phyloP scores from a whole-genome alignment of 257 asterid species.

The Forsythia suspensa region DNA sequence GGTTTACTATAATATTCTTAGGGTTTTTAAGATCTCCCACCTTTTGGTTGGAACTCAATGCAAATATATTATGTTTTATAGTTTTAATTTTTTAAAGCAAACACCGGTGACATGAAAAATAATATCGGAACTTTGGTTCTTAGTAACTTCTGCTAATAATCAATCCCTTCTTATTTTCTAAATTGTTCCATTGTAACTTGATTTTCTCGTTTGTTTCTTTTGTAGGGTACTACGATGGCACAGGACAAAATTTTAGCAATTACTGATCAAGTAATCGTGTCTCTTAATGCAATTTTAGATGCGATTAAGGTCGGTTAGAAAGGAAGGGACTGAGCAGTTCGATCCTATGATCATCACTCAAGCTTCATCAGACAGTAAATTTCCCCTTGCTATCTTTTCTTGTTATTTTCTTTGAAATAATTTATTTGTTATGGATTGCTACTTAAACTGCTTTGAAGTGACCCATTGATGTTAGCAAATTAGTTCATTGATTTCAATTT shows the following conservation, averaged over 20 bases:
- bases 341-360: constrained; percentile 73
- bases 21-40: background rate
- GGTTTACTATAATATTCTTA: background rate
- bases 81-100: background rate
- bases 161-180: background rate
- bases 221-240: constrained; percentile 45
- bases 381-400: constrained; percentile 1
- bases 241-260: constrained; percentile 57
- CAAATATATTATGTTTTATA: background rate
- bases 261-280: constrained; percentile 53
- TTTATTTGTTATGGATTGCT: background rate
- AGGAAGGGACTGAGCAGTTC: constrained; percentile 47
- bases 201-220: background rate
- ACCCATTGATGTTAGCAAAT: background rate
- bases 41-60: background rate
- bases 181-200: background rate
- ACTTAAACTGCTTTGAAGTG: background rate
- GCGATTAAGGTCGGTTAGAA: constrained; percentile 55
- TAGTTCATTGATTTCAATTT: background rate
- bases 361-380: constrained; percentile 60
- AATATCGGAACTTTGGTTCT: background rate
- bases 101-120: background rate
- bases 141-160: background rate
- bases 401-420: background rate
- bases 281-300: constrained; percentile 44